Evolutionary conservation across 768 basidiomycete genomes (phyloP), one percentile per base, ranked within the genome.

Genomic region (Trametopsis cervina): DNA sequence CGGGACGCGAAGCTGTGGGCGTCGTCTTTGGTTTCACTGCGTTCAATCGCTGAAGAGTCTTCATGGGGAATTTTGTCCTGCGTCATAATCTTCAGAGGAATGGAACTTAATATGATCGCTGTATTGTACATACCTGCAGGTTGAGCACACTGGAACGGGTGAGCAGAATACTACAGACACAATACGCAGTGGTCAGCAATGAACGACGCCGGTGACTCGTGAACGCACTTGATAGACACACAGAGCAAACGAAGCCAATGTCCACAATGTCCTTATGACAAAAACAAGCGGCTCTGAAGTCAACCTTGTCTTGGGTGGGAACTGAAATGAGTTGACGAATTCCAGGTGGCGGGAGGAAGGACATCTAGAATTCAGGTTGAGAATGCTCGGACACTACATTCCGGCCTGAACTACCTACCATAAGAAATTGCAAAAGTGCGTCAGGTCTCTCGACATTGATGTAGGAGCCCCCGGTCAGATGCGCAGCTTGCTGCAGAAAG

Each of bases 231-330:
- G 92, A 95, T 24, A 99, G 68, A 63, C 96, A 99, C 25, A 99
- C 93, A n/a, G 92, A 95, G 63, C 96, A 99, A 18, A 99, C 93
- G 57, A 93, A 99, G 46, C 93, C 96, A 45, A 98, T 79, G 62
- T 98, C 95, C 35, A 98, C 80, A 41, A 96, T 95, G 45, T 85
- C 85, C 64, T 97, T 96, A 68, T 98, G 96, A 69, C 96, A 99
- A 71, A 99, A 98, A 63, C 95, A 98, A 6, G 94, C 95, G 0
- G 96, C 96, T 24, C 96, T 80, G 61, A 98, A 95, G 65, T 98
- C 96, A 50, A 98, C 85, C 60, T 81, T 86, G 63, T 98, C 94
- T 66, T 96, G 92, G 4, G 89, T 89, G 1, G 95, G 95, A 18
- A 89, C 81, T 0, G 86, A 80, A 27, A 98, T 72, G 40, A 81